Conservation (phyloP, 352 stramenopile species). For the Phytopythium vexans region DNA sequence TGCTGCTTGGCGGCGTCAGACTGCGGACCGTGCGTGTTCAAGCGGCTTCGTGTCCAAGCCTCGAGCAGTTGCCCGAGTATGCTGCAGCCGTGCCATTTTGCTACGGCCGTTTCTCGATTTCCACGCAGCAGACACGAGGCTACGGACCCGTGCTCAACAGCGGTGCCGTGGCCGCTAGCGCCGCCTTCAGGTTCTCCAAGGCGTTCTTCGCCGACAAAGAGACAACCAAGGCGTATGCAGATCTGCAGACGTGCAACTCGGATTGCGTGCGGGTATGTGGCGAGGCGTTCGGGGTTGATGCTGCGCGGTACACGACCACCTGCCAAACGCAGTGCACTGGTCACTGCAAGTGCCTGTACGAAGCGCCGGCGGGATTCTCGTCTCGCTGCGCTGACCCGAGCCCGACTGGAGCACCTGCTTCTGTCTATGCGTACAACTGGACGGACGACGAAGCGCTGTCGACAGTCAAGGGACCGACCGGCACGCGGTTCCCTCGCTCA, state of each 20-base stretch:
- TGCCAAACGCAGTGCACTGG: conserved; percentile 20
- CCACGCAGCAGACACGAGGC: conserved; percentile 32
- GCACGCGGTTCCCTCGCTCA: conserved; percentile 38
- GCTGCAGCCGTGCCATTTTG: conserved; percentile 56
- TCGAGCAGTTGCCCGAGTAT: conserved; percentile 61
- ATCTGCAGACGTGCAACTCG: conserved; percentile 54
- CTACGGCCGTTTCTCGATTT: conserved; percentile 41
- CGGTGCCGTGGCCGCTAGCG: conserved; percentile 32
- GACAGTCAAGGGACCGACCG: conserved; percentile 26
- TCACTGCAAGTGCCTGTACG: conserved; percentile 68
- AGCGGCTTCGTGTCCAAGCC: conserved; percentile 40
- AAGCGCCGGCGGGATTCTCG: conserved; percentile 40
- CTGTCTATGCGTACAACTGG: conserved; percentile 62
- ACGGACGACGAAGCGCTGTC: conserved; percentile 21
- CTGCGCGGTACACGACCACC: conserved; percentile 34
- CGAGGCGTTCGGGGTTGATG: conserved; percentile 52
- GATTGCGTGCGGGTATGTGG: conserved; percentile 43
- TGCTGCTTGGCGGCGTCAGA: conserved; percentile 45
- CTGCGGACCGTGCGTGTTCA: conserved; percentile 56
- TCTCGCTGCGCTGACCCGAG: conserved; percentile 44
- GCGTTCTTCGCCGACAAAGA: conserved; percentile 41
- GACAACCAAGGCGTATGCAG: conserved; percentile 36
- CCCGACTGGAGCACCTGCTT: conserved; percentile 36
- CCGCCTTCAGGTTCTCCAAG: conserved; percentile 41
- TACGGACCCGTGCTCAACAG: conserved; percentile 68